Evolutionary conservation across 2,329 filamentous ascomycete species (phyloP).

Genomic region (Aspergillus texensis): DNA sequence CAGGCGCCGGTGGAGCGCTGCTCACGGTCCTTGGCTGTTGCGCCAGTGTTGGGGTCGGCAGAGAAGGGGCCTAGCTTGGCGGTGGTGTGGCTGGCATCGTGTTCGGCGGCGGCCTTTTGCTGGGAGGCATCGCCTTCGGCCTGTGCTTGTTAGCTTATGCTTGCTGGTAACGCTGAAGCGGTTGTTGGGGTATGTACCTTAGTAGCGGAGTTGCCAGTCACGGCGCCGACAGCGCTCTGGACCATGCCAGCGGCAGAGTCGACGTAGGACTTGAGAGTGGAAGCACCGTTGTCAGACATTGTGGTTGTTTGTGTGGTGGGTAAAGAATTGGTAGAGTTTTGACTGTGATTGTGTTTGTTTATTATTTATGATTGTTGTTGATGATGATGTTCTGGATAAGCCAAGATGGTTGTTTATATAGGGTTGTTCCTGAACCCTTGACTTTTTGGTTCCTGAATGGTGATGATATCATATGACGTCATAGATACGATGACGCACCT

Average conservation of each 20-base stretch:
- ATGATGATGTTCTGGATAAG: neutral
- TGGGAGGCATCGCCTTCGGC: constrained; percentile 67
- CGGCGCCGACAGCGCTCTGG: constrained; percentile 69
- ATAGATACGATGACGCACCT: neutral
- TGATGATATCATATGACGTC: constrained; percentile 5
- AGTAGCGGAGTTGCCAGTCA: constrained; percentile 73
- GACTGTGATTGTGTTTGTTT: neutral
- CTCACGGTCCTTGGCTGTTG: constrained; percentile 70
- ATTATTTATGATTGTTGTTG: neutral
- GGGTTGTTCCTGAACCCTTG: neutral
- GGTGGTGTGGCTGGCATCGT: constrained; percentile 74
- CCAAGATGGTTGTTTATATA: neutral
- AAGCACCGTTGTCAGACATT: constrained; percentile 49
- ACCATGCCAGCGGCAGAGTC: constrained; percentile 73
- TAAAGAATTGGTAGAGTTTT: too few species aligned
- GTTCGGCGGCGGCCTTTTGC: constrained; percentile 65
- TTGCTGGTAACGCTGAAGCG: neutral
- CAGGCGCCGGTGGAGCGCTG: constrained; percentile 73
- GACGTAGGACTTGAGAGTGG: constrained; percentile 77
- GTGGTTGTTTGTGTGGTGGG: neutral
- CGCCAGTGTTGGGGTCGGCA: constrained; percentile 67
- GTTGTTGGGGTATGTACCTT: constrained; percentile 48
- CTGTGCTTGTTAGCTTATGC: constrained; percentile 55
- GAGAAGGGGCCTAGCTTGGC: constrained; percentile 73
- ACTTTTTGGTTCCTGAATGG: neutral